phyloP scores from a whole-genome alignment of 176 grass and related monocot genomes.

The Pontederia paniculata region DNA sequence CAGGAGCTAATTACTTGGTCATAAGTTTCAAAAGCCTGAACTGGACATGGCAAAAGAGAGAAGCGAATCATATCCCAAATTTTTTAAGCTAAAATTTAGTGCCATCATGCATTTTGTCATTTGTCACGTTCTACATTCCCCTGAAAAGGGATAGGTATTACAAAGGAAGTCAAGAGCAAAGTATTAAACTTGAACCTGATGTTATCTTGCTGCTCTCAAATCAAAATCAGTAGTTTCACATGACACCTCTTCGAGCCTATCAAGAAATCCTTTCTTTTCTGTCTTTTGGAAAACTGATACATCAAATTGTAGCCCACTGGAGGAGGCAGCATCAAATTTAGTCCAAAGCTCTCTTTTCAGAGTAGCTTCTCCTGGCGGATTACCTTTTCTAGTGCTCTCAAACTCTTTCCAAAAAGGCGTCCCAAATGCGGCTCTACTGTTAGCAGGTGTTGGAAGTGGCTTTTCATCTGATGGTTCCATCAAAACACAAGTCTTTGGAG shows the following conservation, averaged over 20 bases:
- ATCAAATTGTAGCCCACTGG: constrained; percentile 38
- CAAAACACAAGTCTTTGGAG: constrained; percentile 68
- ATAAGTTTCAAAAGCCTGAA: too few relatives aligned
- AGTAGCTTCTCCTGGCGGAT: constrained; percentile 56
- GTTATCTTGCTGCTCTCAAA: neutral
- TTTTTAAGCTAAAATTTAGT: too few relatives aligned
- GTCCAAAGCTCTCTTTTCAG: constrained; percentile 90
- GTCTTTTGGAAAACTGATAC: constrained; percentile 39
- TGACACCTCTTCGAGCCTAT: constrained; percentile 73
- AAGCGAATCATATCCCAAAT: too few relatives aligned
- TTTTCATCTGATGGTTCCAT: constrained; percentile 38
- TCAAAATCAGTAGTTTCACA: constrained; percentile 13
- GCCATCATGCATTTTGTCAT: too few relatives aligned
- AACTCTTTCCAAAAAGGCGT: constrained; percentile 46
- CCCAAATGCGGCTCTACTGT: constrained; percentile 22
- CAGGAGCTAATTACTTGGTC: too few relatives aligned
- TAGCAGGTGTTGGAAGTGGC: constrained; percentile 25
- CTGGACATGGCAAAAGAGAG: too few relatives aligned
- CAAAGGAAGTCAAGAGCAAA: too few relatives aligned
- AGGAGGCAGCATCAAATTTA: constrained; percentile 61
- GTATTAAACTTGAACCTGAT: neutral
- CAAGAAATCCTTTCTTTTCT: constrained; percentile 47
- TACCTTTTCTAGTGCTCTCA: constrained; percentile 57
- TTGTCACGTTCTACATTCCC: too few relatives aligned
- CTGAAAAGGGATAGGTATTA: too few relatives aligned